phyloP scores from a whole-genome alignment of 23 red algal species.

The Agarophyton chilense region DNA sequence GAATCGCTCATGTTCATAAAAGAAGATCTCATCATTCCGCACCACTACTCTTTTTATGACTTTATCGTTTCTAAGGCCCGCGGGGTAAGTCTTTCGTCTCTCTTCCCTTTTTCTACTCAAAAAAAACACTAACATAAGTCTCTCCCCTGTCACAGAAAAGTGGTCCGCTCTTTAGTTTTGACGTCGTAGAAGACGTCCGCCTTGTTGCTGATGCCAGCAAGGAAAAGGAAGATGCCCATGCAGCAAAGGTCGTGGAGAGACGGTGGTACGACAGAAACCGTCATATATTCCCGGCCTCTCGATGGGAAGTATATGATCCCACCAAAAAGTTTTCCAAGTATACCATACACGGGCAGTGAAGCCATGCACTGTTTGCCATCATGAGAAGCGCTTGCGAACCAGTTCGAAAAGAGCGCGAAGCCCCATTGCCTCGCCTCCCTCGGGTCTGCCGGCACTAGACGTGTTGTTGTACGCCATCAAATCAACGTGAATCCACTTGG shows the following conservation, averaged over 20 bases:
- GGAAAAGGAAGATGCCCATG: slow-evolving; percentile 91
- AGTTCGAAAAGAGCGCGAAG: slow-evolving; percentile 74
- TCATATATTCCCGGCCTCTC: slow-evolving; percentile 90
- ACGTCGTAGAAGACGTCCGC: slow-evolving; percentile 89
- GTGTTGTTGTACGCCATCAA: slow-evolving; percentile 86
- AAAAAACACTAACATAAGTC: neutral
- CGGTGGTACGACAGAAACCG: slow-evolving; percentile 95
- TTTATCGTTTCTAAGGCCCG: slow-evolving; percentile 86
- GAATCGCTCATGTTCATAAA: slow-evolving; percentile 95
- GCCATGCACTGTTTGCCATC: neutral
- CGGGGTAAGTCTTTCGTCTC: slow-evolving; percentile 48
- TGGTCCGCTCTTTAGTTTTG: slow-evolving; percentile 87
- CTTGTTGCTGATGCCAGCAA: slow-evolving; percentile 71
- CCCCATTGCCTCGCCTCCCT: slow-evolving; percentile 94
- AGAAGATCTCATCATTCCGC: slow-evolving; percentile 97
- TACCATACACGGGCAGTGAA: slow-evolving; percentile 72
- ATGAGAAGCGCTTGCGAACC: slow-evolving; percentile 47
- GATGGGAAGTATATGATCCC: slow-evolving; percentile 89
- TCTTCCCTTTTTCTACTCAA: too few relatives aligned
- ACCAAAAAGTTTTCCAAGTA: slow-evolving; percentile 74
- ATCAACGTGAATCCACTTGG: slow-evolving; percentile 94
- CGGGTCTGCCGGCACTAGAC: slow-evolving; percentile 83
- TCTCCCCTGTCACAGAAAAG: slow-evolving; percentile 53
- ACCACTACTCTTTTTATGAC: slow-evolving; percentile 94
- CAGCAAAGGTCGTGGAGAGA: slow-evolving; percentile 88